These are phyloP conservation scores for Hanseniaspora jakobsenii DNA, from an alignment of 805 yeast species.

Conservation along the genomic window DNA sequence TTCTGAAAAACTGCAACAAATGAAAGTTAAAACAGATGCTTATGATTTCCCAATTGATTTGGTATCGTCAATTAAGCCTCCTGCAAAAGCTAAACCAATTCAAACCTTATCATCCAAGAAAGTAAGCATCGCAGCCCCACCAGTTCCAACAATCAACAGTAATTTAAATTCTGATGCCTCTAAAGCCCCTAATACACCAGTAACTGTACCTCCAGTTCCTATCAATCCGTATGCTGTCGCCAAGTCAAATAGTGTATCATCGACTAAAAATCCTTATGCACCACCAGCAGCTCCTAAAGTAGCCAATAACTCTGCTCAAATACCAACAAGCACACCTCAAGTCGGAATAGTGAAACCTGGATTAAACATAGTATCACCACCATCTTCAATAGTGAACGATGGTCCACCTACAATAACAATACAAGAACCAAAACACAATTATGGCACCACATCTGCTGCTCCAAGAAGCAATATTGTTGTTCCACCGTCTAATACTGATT, in stretches of 20 bases:
- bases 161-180: conserved; percentile 14
- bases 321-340: neutral
- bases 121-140: conserved; percentile 15
- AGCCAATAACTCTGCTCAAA: too few species aligned
- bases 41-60: conserved; percentile 60
- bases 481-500: conserved; percentile 13
- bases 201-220: conserved; percentile 18
- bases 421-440: conserved; percentile 12
- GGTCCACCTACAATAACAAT: neutral
- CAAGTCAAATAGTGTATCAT: neutral
- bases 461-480: neutral
- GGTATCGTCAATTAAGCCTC: conserved; percentile 28
- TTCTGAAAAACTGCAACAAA: too few species aligned
- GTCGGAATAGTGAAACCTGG: conserved; percentile 1
- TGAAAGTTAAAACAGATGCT: too few species aligned
- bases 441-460: too few species aligned
- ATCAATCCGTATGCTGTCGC: conserved; percentile 14
- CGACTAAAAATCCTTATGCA: conserved; percentile 17
- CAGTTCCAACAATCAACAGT: conserved; percentile 14
- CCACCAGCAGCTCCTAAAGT: conserved; percentile 19
- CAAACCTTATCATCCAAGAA: conserved; percentile 23
- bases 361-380: neutral
- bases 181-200: conserved; percentile 17
- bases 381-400: neutral
- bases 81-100: conserved; percentile 32